A percentile compares a stretch with the other conserved stretches of the same genome.
These are phyloP conservation scores for Macrophomina tecta DNA, from an alignment of 2,329 filamentous ascomycete species.

Conservation along the genomic window DNA sequence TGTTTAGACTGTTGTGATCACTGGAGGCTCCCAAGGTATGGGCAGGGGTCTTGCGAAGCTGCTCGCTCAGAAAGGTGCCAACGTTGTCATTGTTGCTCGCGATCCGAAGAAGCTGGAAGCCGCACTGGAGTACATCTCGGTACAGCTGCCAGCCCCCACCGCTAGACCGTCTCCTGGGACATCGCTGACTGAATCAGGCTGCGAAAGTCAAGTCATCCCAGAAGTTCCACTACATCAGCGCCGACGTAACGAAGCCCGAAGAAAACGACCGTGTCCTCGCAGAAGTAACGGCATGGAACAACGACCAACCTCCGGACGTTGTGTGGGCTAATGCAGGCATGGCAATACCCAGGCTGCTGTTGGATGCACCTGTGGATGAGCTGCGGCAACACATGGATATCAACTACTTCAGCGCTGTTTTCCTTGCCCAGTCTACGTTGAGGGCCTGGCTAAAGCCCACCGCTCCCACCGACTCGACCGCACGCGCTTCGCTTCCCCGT, in stretches of 20 bases:
- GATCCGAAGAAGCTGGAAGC: constrained; percentile 75
- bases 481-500: constrained; percentile 56
- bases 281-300: constrained; percentile 80
- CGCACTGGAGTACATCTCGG: constrained; percentile 70
- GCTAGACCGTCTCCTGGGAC: too few species aligned
- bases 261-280: constrained; percentile 74
- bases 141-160: constrained; percentile 38
- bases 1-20: constrained; percentile 82
- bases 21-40: constrained; percentile 92
- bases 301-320: constrained; percentile 74
- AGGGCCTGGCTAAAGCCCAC: constrained; percentile 68
- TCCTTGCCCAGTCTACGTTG: constrained; percentile 82
- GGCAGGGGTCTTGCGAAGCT: constrained; percentile 76
- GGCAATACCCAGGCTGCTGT: constrained; percentile 75
- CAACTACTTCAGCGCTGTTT: constrained; percentile 86
- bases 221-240: constrained; percentile 81
- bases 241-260: constrained; percentile 74
- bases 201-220: constrained; percentile 72
- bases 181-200: constrained; percentile 51
- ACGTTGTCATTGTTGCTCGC: constrained; percentile 83
- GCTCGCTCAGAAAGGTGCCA: constrained; percentile 82
- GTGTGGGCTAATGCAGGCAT: constrained; percentile 90
- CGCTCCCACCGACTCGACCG: background rate
- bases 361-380: constrained; percentile 71
- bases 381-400: constrained; percentile 85